Conservation (phyloP, 208 protist species). For the Leishmania tropica region DNA sequence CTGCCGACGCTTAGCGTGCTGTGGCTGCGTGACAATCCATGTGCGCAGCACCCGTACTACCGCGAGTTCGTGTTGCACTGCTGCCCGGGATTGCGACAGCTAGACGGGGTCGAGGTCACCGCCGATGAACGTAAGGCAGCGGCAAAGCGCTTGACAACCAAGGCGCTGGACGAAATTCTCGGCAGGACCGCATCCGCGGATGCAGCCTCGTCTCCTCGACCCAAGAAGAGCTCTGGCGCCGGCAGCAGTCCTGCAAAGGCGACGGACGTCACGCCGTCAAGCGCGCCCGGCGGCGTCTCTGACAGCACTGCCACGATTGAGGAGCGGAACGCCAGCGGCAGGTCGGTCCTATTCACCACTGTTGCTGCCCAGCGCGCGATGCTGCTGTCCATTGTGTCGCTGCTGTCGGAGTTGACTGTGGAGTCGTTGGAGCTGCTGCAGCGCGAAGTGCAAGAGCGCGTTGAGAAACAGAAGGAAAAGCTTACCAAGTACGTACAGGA, state of each 20-base stretch:
- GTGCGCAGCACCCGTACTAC: conserved; percentile 83
- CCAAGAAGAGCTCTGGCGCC: conserved; percentile 18
- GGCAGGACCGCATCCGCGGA: conserved; percentile 11
- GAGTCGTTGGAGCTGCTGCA: conserved; percentile 82
- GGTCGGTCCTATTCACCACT: conserved; percentile 45
- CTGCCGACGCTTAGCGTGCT: conserved; percentile 83
- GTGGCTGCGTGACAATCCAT: conserved; percentile 94
- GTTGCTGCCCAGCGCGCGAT: conserved; percentile 77
- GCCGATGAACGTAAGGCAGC: conserved; percentile 62
- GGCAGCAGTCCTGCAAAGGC: background rate
- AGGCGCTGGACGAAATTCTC: conserved; percentile 68
- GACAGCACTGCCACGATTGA: conserved; percentile 19
- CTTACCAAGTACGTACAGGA: conserved; percentile 26
- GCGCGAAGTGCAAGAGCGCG: conserved; percentile 66
- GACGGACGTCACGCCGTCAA: conserved; percentile 6
- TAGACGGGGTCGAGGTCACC: conserved; percentile 88
- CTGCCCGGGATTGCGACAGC: conserved; percentile 81
- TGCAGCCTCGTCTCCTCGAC: background rate
- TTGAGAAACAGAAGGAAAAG: conserved; percentile 47
- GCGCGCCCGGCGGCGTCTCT: background rate
- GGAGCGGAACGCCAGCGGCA: conserved; percentile 31
- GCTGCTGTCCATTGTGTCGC: conserved; percentile 76
- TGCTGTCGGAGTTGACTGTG: conserved; percentile 84
- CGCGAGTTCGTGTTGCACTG: conserved; percentile 83
- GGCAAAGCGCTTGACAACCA: conserved; percentile 51